Evolutionary conservation across 202 grass and related monocot genomes (phyloP).

Genomic region (Zizania palustris): DNA sequence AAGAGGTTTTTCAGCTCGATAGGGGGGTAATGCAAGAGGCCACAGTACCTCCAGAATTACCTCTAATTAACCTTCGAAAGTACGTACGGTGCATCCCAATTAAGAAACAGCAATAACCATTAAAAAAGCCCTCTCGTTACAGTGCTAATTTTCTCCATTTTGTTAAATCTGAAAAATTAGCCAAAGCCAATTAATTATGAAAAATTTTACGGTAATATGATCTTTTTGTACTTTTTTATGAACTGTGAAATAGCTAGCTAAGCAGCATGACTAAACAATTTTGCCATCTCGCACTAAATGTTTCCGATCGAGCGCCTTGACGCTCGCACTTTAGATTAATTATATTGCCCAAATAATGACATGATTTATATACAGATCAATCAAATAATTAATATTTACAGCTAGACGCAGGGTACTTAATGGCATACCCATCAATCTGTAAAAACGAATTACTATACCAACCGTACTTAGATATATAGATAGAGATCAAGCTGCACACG

Average conservation of each 20-base stretch:
- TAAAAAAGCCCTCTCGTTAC: too few species aligned
- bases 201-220: too few species aligned
- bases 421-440: background rate
- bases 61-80: background rate
- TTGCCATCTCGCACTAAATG: background rate
- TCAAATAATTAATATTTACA: background rate
- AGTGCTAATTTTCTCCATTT: too few species aligned
- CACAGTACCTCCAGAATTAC: background rate
- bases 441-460: background rate
- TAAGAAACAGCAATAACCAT: too few species aligned
- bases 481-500: background rate
- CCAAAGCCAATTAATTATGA: background rate
- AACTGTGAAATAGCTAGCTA: background rate
- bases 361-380: background rate
- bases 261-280: background rate
- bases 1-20: too few species aligned
- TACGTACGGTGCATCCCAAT: too few species aligned
- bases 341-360: conserved; percentile 6
- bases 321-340: background rate
- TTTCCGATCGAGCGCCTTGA: background rate
- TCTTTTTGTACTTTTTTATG: too few species aligned
- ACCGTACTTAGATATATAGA: background rate
- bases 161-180: background rate
- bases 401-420: background rate
- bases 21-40: too few species aligned